Base-by-base conservation (phyloP, 2,329 filamentous ascomycete genomes). In the Colletotrichum sojae region DNA sequence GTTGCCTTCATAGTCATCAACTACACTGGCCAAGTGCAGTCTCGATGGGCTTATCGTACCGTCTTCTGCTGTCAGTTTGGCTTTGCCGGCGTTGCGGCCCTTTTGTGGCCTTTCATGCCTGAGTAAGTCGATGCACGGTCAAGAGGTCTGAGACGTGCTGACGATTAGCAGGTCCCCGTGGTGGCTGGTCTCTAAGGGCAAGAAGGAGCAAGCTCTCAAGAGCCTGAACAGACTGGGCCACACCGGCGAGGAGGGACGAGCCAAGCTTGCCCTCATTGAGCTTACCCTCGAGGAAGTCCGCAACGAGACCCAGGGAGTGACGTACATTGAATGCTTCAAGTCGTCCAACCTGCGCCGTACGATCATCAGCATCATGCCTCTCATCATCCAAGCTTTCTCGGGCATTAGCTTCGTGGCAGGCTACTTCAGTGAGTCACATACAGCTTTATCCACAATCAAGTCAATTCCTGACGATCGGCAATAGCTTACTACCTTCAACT, bases 301-400 rank as follows among this genome's bases (percentile, higher is more conserved):
- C 52, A 57, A 64, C 45, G 80, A 83, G 64, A 81, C 78, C 0
- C 77, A 79, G 27, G 79, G 80, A 4, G 78, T 74, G 2, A 81
- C 77, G 0, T 83, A 82, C 57, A 31, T 78, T 2, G 82, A 83
- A 64, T 83, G 81, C 68, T 83, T 83, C 74, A 77, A 78, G 5
- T 75, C 74, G 56, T 77, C 76, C 2, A 82, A 83, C 69, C 72
- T 82, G 0, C 79, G 80, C 6, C 77, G 82, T 13, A 83, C 81
- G 1, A 75, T 83, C 49, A 76, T 84, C 60, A 78, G 77, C 16
- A 78, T 82, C 36, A 72, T 75, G 13, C 80, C 80, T 2, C 67
- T 82, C 1, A 75, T 72, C 39, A 79, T 82, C 40, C 79, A 82
- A 61, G 72, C 74, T 0, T 72, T 82, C 6, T 75, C 74, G 3